These are phyloP conservation scores for Psilocybe subaeruginosa DNA, from an alignment of 768 basidiomycete species.

Conservation along the genomic window DNA sequence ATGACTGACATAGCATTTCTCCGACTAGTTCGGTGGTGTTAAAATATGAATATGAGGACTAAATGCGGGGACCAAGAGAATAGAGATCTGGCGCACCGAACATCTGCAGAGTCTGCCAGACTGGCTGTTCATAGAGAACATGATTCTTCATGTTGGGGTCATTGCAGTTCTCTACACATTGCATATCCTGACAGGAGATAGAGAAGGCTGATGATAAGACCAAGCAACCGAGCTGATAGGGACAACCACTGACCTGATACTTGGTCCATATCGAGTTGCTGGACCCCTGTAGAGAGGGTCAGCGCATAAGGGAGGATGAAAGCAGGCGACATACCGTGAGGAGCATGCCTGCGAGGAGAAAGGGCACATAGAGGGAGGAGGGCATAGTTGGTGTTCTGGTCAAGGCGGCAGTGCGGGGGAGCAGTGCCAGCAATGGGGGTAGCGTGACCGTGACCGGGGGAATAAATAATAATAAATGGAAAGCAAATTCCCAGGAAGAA, in stretches of 20 bases:
- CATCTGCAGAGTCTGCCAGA: slow-evolving; percentile 92
- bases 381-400: slow-evolving; percentile 53
- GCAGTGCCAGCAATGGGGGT: slow-evolving; percentile 1
- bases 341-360: slow-evolving; percentile 93
- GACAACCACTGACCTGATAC: slow-evolving; percentile 61
- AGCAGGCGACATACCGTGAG: slow-evolving; percentile 55
- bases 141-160: slow-evolving; percentile 61
- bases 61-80: slow-evolving; percentile 14
- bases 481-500: slow-evolving; percentile 32
- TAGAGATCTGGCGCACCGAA: slow-evolving; percentile 58
- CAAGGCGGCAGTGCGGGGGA: slow-evolving; percentile 14
- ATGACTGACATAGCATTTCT: slow-evolving; percentile 86
- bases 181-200: slow-evolving; percentile 73
- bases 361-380: slow-evolving; percentile 65
- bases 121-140: slow-evolving; percentile 91
- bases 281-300: slow-evolving; percentile 54
- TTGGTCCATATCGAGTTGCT: slow-evolving; percentile 84
- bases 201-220: slow-evolving; percentile 7
- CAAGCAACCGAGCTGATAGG: background rate
- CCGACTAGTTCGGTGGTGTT: slow-evolving; percentile 62
- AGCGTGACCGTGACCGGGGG: slow-evolving; percentile 29
- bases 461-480: slow-evolving; percentile 2
- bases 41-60: slow-evolving; percentile 15
- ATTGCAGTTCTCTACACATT: slow-evolving; percentile 94
- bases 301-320: background rate